These are phyloP conservation scores for Amanita muscaria DNA, from an alignment of 768 basidiomycete species.

Conservation along the genomic window DNA sequence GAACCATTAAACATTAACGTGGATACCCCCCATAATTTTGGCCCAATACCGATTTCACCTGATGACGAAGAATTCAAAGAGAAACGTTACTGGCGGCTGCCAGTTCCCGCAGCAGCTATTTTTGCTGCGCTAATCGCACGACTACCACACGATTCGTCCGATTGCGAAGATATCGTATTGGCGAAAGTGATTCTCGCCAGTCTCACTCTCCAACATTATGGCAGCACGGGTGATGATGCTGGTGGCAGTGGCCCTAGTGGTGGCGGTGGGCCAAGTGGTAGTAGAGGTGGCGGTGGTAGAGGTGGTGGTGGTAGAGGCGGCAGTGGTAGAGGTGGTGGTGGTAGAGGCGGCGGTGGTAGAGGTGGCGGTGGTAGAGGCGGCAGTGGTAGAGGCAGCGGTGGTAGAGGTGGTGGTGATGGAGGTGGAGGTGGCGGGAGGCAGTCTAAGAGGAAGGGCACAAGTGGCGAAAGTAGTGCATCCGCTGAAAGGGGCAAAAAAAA, in stretches of 20 bases:
- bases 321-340: background rate
- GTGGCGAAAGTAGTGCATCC: background rate
- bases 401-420: constrained; percentile 1
- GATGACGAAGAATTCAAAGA: constrained; percentile 7
- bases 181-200: background rate
- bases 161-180: constrained; percentile 7
- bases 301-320: background rate
- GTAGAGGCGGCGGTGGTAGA: constrained; percentile 1
- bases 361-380: background rate
- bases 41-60: constrained; percentile 6
- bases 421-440: constrained; percentile 1
- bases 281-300: constrained; percentile 5
- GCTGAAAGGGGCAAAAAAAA: constrained; percentile 4
- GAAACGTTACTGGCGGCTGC: constrained; percentile 9
- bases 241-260: background rate
- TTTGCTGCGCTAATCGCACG: constrained; percentile 9
- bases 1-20: constrained; percentile 1
- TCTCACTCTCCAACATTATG: background rate
- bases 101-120: constrained; percentile 8
- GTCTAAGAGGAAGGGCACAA: background rate
- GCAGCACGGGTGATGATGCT: background rate
- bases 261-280: constrained; percentile 5
- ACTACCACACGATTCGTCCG: constrained; percentile 3
- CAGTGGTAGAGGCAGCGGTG: background rate
- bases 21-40: background rate